Evolutionary conservation across 805 yeast genomes (phyloP), one percentile per base, ranked within the genome.

Genomic region (Wickerhamiella vanderwaltii): DNA sequence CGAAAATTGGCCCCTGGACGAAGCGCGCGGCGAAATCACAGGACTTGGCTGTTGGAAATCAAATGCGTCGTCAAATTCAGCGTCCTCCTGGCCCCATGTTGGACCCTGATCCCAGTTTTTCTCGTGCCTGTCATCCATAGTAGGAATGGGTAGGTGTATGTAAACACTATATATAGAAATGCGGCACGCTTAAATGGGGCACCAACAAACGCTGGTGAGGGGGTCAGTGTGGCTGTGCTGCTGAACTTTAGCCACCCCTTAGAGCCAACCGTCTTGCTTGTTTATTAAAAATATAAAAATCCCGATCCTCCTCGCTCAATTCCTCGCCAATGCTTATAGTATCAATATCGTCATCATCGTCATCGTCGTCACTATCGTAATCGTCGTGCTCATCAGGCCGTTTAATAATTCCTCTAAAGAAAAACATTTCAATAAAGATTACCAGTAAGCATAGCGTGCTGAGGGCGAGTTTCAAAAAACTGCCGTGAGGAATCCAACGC

Each of bases 331-430:
- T 34, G 1, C 54, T 50, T 7, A 52, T 41, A n/a, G 46, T 33
- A 24, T 51, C 54, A 9, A 38, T 35, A 29, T 43, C 46, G 11
- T 41, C 48, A 26, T 41, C 48, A 19, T 38, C 48, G 9, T 48
- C 48, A 29, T 46, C 48, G 9, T 45, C 52, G 13, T 24, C 44
- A n/a, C 44, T 48, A n/a, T 41, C 47, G 25, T 30, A 35, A 9
- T 43, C 51, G 6, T 43, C 41, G 12, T 47, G 51, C 29, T 37
- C 34, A 29, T 43, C 50, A 9, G 43, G 45, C 25, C 46, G 48
- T 20, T 48, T 46, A 9, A 56, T 49, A 13, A 54, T 46, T 9
- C 42, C 28, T 9, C 61, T 49, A 29, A 55, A 56, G 16, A 43
- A 43, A 7, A 48, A 38, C 44, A 56, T 43, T 12, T 47, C 41